These are phyloP conservation scores for Inga laurina DNA, from an alignment of 306 rosid species.

Conservation along the genomic window DNA sequence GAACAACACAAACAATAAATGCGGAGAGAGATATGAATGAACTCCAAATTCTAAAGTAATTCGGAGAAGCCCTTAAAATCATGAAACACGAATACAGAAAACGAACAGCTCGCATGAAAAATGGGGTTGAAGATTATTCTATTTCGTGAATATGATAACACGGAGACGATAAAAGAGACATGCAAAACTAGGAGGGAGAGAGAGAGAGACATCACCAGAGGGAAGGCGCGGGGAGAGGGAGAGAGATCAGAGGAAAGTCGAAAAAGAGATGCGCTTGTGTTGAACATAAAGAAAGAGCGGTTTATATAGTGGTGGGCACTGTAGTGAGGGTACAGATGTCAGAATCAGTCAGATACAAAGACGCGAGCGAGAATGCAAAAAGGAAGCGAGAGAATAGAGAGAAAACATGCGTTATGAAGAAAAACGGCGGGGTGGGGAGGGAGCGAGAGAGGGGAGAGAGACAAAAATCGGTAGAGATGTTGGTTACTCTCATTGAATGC, in stretches of 20 bases:
- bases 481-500: not conserved
- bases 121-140: not conserved
- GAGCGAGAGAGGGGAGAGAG: not conserved
- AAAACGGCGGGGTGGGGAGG: slow-evolving; percentile 22
- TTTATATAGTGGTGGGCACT: not conserved
- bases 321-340: slow-evolving; percentile 16
- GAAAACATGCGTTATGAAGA: slow-evolving; percentile 40
- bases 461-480: not conserved
- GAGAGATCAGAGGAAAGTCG: too few species aligned
- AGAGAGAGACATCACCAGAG: too few species aligned
- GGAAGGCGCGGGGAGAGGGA: too few species aligned
- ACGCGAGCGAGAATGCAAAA: not conserved
- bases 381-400: slow-evolving; percentile 15
- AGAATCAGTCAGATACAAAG: slow-evolving; percentile 10
- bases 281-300: not conserved
- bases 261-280: slow-evolving; percentile 6
- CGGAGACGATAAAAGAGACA: slow-evolving; percentile 28
- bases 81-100: slow-evolving; percentile 23
- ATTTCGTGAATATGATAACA: not conserved
- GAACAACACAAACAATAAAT: not conserved
- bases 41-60: slow-evolving; percentile 4
- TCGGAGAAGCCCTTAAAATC: not conserved
- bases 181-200: slow-evolving; percentile 30
- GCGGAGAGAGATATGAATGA: not conserved
- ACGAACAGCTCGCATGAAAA: slow-evolving; percentile 7